Conservation (phyloP, 225 moss, liverwort and hornwort genomes). For the Pseudisothecium myosuroides region DNA sequence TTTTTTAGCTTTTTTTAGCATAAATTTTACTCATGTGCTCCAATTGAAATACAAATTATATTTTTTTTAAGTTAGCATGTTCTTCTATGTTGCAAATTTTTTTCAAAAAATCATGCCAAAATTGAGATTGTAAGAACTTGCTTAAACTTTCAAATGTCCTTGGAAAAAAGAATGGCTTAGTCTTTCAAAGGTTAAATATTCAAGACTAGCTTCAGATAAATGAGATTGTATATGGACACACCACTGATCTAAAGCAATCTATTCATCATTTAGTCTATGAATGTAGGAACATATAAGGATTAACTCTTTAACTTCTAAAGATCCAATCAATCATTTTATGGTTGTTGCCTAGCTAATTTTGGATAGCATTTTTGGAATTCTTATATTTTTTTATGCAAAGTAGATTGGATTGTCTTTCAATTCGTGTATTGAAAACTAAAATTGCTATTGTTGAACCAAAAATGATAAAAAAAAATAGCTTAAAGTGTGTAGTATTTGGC, state of each 20-base stretch:
- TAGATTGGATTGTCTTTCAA: background rate
- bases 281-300: background rate
- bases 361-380: background rate
- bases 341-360: no score
- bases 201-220: background rate
- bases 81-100: background rate
- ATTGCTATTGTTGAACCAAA: rapidly evolving
- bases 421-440: background rate
- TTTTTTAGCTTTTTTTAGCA: background rate
- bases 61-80: background rate
- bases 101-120: background rate
- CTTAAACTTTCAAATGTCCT: background rate
- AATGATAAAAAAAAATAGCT: background rate
- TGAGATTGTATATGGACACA: background rate
- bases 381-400: background rate
- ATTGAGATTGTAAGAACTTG: background rate
- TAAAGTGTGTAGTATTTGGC: background rate
- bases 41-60: background rate
- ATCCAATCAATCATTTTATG: background rate
- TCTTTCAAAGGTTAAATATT: background rate
- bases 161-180: background rate
- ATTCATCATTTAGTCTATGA: background rate
- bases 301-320: background rate
- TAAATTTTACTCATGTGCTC: background rate
- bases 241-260: background rate